Base-by-base conservation (phyloP, 306 rosid genomes). In the Quercus berberidifolia region DNA sequence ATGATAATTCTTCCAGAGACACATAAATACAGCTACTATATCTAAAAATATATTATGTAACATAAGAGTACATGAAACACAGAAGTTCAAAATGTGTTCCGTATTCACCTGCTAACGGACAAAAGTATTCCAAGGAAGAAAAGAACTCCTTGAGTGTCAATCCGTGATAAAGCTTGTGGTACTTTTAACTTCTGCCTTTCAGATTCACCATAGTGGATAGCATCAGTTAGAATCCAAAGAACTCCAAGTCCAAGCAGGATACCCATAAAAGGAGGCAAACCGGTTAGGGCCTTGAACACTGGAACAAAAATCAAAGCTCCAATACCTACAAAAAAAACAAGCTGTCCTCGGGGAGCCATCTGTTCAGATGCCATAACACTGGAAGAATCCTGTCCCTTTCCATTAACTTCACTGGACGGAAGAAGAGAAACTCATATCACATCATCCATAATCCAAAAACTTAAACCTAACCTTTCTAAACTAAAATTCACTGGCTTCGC, bases 151-250 rank as follows among this genome's bases (percentile, higher is more conserved):
- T 95, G 98, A 73, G 99, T 91, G 83, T 95, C 99, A 70, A 95
- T 95, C 78, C 96, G 86, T 68, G 99, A 95, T 57, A 92, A 87
- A 78, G 99, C 99, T 64, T 92, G 98, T 30, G 99, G 99, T 49
- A 95, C 98, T 85, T 92, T 92, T 74, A 95, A 89, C 89, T 58
- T 91, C 84, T 95, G 92, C 76, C 98, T 83, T 89, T 92, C 97
- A 26, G 99, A 90, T 89, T 92, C 98, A 20, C 99, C 99, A 58
- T 79, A 91, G 83, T 95, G 99, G 78, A 95, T 95, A n/a, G 99
- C 98, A 84, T 95, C 99, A 14, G 97, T 95, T 51, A 95, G 89
- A 84, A 95, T 84, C 99, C 99, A 95, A 77, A 95, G 97, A 83
- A 95, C 91, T 18, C 99, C 96, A 13, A 95, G 96, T 79, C 98